Evolutionary conservation across 2,329 filamentous ascomycete species (phyloP).

Genomic region (Venturia nashicola): DNA sequence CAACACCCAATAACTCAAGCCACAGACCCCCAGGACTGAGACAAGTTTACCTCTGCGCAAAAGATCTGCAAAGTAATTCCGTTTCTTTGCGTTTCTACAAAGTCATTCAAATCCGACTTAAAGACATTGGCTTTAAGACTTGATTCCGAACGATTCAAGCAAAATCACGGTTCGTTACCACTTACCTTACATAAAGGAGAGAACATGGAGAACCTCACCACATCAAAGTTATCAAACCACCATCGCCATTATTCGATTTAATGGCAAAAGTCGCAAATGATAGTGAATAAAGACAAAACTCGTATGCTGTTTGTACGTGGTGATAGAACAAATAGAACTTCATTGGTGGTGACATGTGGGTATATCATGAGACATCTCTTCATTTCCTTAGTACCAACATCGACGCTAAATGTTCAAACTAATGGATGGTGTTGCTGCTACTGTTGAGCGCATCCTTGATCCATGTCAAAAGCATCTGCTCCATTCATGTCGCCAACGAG

Average conservation of each 20-base stretch:
- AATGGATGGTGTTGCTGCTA: constrained; percentile 19
- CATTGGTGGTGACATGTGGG: not conserved
- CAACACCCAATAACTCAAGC: not conserved
- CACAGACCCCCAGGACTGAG: too few relatives aligned
- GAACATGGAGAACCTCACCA: too few relatives aligned
- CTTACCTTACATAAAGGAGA: too few relatives aligned
- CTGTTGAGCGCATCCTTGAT: constrained; percentile 51
- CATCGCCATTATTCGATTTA: too few relatives aligned
- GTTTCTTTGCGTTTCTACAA: too few relatives aligned
- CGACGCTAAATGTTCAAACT: not conserved
- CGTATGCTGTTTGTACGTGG: not conserved
- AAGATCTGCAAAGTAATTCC: too few relatives aligned
- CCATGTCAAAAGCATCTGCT: constrained; percentile 49
- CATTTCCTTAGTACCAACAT: not conserved
- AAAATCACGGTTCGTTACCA: too few relatives aligned
- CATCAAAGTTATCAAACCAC: not conserved
- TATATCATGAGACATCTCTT: not conserved
- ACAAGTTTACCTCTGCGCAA: too few relatives aligned
- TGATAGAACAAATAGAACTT: not conserved
- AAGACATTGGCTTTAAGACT: too few relatives aligned
- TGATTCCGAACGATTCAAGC: too few relatives aligned
- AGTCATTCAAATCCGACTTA: too few relatives aligned
- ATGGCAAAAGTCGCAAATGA: not conserved
- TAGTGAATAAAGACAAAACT: not conserved
- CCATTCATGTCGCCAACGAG: constrained; percentile 82